Base-by-base conservation (phyloP, 2,329 filamentous ascomycete genomes). In the Diaporthe citri region DNA sequence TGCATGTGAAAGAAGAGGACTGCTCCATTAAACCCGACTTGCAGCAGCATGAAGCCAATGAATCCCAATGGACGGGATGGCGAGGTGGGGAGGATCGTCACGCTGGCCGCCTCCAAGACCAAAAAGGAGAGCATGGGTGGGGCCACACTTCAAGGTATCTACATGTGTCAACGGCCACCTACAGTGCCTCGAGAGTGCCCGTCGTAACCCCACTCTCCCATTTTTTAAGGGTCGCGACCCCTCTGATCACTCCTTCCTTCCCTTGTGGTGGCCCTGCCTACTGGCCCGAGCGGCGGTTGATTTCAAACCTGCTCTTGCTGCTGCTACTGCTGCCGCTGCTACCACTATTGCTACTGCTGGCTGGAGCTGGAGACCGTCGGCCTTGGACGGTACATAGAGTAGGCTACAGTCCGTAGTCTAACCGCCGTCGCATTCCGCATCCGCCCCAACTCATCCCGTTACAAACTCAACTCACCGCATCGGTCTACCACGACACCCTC, bases 191-290 rank as follows among this genome's bases (percentile, higher is more conserved):
- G 36, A 39, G 10, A 13, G 3, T 39, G 36, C 36, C 60, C 62
- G 62, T 34, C 17, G 2, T 51, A 8, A 69, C 64, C 64, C 64
- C 64, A 69, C 64, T 48, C 64, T 69, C 48, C 64, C 64, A 48
- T 55, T 69, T 55, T 28, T 41, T 55, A 41, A 69, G 64, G 64
- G 64, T 69, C 64, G 64, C 48, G 48, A 41, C 64, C 64, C 62
- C 62, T 67, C 62, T 67, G 46, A 36, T 52, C 46, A n/a, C 39
- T 57, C 60, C 62, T 67, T 64, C 39, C 59, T 3, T n/a, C n/a
- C n/a, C n/a, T n/a, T n/a, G n/a, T n/a, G n/a, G n/a, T n/a, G n/a
- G n/a, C n/a, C n/a, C n/a, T n/a, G n/a, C n/a, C n/a, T n/a, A n/a
- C n/a, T 31, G 41, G 48, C 43, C 62, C 43, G 43, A 36, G 43